phyloP scores from a whole-genome alignment of 495 filamentous ascomycete genomes.

The Recurvomyces mirabilis region DNA sequence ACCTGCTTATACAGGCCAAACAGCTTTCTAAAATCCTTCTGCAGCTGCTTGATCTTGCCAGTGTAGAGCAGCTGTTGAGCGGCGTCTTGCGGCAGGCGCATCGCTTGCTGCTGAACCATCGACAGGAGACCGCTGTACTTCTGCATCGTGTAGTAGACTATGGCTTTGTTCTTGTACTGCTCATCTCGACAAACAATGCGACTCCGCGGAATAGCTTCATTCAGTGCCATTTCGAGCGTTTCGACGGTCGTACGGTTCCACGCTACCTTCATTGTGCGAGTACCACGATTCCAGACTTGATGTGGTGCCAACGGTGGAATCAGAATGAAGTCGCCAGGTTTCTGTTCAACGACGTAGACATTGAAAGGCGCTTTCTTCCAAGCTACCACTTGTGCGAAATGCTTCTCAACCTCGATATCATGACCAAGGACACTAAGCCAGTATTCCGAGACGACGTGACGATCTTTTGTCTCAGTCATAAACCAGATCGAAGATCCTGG shows the following conservation, averaged over 20 bases:
- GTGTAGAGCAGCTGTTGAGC: conserved; percentile 7
- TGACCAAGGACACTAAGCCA: conserved; percentile 85
- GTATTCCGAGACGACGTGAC: conserved; percentile 77
- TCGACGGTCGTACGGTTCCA: conserved; percentile 97
- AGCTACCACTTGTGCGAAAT: conserved; percentile 87
- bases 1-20: conserved; percentile 67
- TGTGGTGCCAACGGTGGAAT: conserved; percentile 95
- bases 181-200: conserved; percentile 94
- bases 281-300: conserved; percentile 96
- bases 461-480: conserved; percentile 89
- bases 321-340: conserved; percentile 84
- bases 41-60: conserved; percentile 51
- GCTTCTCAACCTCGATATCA: conserved; percentile 89
- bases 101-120: conserved; percentile 36
- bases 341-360: conserved; percentile 87
- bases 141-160: conserved; percentile 71
- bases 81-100: conserved; percentile 25
- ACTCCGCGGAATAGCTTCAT: conserved; percentile 76
- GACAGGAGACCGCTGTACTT: conserved; percentile 61
- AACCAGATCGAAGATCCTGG: conserved; percentile 92
- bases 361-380: conserved; percentile 89
- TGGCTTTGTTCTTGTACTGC: conserved; percentile 96
- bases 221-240: conserved; percentile 71
- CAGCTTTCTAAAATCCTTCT: conserved; percentile 65
- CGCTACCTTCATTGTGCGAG: conserved; percentile 87